phyloP scores from a whole-genome alignment of 306 rosid species.

The Citrullus colocynthis region DNA sequence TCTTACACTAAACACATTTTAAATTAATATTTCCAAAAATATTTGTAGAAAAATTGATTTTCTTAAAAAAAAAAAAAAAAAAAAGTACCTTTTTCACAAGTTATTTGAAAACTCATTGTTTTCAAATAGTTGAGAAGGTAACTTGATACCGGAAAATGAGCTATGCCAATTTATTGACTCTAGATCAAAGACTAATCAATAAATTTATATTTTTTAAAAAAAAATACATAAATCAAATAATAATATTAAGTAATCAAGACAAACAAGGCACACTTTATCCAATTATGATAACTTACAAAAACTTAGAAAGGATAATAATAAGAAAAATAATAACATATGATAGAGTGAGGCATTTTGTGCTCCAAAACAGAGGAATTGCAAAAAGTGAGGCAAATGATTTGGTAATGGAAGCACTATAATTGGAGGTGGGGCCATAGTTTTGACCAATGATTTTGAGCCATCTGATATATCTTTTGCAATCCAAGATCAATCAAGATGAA shows the following conservation, averaged over 20 bases:
- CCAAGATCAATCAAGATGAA: conserved; percentile 5
- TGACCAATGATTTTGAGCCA: conserved; percentile 18
- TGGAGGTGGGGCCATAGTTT: conserved; percentile 2
- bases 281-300: not conserved
- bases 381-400: not conserved
- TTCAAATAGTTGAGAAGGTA: too few relatives aligned
- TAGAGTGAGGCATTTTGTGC: not conserved
- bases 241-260: not conserved
- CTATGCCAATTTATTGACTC: not conserved
- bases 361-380: not conserved
- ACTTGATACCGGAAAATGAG: too few relatives aligned
- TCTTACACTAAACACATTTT: too few relatives aligned
- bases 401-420: not conserved
- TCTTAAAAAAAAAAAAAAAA: too few relatives aligned
- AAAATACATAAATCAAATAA: not conserved
- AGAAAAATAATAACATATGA: not conserved
- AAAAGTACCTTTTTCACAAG: too few relatives aligned
- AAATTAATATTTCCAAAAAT: too few relatives aligned
- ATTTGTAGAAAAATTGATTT: too few relatives aligned
- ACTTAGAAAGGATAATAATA: not conserved
- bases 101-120: too few relatives aligned
- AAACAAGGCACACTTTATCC: not conserved
- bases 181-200: not conserved
- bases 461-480: not conserved
- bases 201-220: not conserved